Conservation (phyloP, 2,329 filamentous ascomycete species). For the Zopfia rhizophila region DNA sequence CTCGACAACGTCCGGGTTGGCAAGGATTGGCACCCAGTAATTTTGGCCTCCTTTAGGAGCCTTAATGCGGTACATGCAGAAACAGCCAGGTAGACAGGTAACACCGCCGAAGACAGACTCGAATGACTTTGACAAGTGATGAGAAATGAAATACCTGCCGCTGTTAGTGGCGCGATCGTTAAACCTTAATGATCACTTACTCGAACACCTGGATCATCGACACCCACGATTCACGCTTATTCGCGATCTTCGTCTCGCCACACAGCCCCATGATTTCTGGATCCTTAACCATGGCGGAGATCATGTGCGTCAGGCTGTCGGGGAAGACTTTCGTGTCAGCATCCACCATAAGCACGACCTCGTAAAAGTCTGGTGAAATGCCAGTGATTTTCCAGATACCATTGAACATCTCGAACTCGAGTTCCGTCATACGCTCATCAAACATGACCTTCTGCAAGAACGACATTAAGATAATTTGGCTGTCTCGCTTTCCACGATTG, state of each 20-base stretch:
- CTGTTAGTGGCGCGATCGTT: slow-evolving; percentile 39
- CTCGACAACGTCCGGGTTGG: slow-evolving; percentile 98
- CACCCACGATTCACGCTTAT: slow-evolving; percentile 95
- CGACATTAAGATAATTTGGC: slow-evolving; percentile 98
- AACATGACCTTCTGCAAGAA: slow-evolving; percentile 99
- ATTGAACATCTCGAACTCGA: slow-evolving; percentile 99
- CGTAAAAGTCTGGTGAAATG: slow-evolving; percentile 97
- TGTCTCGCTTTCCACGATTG: slow-evolving; percentile 98
- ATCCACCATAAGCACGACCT: slow-evolving; percentile 98
- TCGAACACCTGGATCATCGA: slow-evolving; percentile 99
- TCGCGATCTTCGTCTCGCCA: slow-evolving; percentile 99
- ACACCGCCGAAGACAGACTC: slow-evolving; percentile 99
- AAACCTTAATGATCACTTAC: slow-evolving; percentile 52
- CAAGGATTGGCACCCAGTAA: slow-evolving; percentile 99
- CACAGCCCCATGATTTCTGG: slow-evolving; percentile 99
- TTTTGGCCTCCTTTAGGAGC: slow-evolving; percentile 97
- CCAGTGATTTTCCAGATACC: slow-evolving; percentile 98
- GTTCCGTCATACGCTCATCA: slow-evolving; percentile 98
- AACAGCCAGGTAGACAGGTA: slow-evolving; percentile 96
- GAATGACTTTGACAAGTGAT: slow-evolving; percentile 96
- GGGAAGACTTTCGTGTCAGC: slow-evolving; percentile 99
- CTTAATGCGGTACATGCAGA: slow-evolving; percentile 99
- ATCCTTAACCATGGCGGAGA: slow-evolving; percentile 98
- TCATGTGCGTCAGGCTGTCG: slow-evolving; percentile 97
- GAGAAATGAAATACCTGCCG: slow-evolving; percentile 88